phyloP scores from a whole-genome alignment of 1,139 yeast genomes.

The Citeromyces siamensis region DNA sequence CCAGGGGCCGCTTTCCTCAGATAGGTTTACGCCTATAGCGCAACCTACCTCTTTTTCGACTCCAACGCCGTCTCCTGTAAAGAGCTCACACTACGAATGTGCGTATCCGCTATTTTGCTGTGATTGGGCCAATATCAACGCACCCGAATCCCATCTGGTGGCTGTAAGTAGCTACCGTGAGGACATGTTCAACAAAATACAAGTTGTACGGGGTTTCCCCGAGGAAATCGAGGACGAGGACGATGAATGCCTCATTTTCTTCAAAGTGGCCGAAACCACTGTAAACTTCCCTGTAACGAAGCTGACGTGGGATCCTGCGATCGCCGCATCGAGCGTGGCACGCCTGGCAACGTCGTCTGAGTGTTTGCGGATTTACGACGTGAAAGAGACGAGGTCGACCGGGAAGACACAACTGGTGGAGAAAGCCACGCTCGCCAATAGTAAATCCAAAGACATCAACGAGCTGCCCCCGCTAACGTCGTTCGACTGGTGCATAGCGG shows the following conservation, averaged over 20 bases:
- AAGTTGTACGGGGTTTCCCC: conserved; percentile 29
- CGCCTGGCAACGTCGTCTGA: conserved; percentile 62
- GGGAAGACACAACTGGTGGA: conserved; percentile 18
- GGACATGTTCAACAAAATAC: conserved; percentile 47
- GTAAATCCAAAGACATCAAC: conserved; percentile 27
- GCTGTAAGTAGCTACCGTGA: conserved; percentile 66
- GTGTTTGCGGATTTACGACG: conserved; percentile 54
- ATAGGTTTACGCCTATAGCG: background rate
- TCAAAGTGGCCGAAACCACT: conserved; percentile 34
- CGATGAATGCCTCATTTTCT: conserved; percentile 24
- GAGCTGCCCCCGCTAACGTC: conserved; percentile 78
- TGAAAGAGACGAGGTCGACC: conserved; percentile 20
- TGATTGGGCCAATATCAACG: conserved; percentile 45
- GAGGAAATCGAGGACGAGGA: conserved; percentile 12
- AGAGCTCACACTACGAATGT: conserved; percentile 45
- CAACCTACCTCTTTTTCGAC: background rate
- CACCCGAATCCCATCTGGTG: conserved; percentile 32
- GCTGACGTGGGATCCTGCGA: conserved; percentile 59
- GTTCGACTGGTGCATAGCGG: conserved; percentile 82
- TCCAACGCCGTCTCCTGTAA: conserved; percentile 5
- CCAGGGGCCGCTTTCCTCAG: background rate
- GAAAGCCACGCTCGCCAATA: conserved; percentile 25
- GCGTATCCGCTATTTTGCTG: conserved; percentile 52
- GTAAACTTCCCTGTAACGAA: conserved; percentile 60
- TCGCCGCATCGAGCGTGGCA: conserved; percentile 17